Percentiles rank a stretch among this genome's conserved stretches.
phyloP scores from a whole-genome alignment of 2,329 filamentous ascomycete genomes.

The Tolypocladium amazonense region DNA sequence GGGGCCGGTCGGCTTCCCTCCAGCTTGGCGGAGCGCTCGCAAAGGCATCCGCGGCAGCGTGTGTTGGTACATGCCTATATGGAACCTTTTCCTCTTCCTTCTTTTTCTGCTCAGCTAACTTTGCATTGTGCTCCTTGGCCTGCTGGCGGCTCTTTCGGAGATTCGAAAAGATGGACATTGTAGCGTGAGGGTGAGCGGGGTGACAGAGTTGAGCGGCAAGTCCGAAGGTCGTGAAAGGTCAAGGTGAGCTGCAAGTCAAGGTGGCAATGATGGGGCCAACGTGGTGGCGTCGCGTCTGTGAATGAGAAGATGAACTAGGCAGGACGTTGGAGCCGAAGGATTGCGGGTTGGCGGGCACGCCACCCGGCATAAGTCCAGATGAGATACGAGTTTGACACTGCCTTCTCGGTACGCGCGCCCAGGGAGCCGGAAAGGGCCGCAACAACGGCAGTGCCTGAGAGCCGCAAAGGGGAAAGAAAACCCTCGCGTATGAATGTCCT shows the following conservation, averaged over 20 bases:
- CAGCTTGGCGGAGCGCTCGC: constrained; percentile 41
- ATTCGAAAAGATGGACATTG: constrained; percentile 48
- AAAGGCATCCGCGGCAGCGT: constrained; percentile 49
- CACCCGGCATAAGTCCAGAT: not conserved
- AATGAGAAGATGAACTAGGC: not conserved
- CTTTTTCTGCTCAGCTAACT: constrained; percentile 35
- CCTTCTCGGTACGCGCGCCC: not conserved
- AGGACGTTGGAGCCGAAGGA: too few relatives aligned
- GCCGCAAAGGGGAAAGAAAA: not conserved
- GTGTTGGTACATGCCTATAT: constrained; percentile 51
- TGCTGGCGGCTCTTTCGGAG: constrained; percentile 42
- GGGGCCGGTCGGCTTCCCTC: constrained; percentile 33
- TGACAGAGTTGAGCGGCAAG: not conserved
- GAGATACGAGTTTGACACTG: not conserved
- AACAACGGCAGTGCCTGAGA: not conserved
- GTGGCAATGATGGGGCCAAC: not conserved
- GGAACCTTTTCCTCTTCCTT: constrained; percentile 25
- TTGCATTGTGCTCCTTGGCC: constrained; percentile 42
- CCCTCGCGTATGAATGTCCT: not conserved
- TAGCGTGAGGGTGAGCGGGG: not conserved
- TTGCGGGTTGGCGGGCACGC: not conserved
- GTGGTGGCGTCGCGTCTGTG: not conserved
- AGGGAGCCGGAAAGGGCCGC: not conserved
- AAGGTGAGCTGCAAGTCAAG: not conserved
- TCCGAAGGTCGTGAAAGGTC: not conserved